phyloP scores from a whole-genome alignment of 73 alveolate species.

The Tetrahymena elliotti region DNA sequence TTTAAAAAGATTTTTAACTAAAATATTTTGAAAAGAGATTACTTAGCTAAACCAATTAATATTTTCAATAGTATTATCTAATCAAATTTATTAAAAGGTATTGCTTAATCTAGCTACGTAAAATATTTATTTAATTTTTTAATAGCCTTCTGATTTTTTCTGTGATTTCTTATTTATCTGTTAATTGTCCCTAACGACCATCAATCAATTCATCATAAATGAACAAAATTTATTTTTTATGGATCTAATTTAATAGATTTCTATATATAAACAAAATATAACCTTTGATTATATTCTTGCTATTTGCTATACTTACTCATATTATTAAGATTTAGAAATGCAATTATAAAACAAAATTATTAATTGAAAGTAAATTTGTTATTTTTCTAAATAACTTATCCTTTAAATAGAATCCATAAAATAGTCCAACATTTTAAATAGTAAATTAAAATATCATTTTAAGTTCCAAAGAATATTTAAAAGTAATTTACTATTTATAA shows the following conservation, averaged over 20 bases:
- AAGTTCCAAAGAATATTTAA: no score
- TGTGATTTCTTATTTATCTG: neutral
- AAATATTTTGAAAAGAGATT: no score
- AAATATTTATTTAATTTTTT: no score
- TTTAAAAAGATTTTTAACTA: neutral
- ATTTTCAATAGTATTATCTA: neutral
- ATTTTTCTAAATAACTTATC: no score
- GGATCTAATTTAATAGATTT: neutral
- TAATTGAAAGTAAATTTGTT: no score
- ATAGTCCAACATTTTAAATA: no score
- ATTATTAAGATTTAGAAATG: no score
- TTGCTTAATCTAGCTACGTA: neutral
- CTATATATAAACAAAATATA: neutral
- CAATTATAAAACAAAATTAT: no score
- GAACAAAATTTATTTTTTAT: neutral
- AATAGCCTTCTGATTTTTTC: neutral
- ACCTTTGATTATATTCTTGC: neutral
- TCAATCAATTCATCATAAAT: neutral
- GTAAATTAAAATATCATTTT: no score
- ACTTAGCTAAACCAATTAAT: neutral
- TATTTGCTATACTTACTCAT: no score
- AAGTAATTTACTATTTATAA: no score
- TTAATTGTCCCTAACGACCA: neutral
- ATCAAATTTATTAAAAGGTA: neutral
- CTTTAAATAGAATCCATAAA: no score